Conservation (phyloP, 1,284 basidiomycete genomes). For the Cryptococcus sp. region DNA sequence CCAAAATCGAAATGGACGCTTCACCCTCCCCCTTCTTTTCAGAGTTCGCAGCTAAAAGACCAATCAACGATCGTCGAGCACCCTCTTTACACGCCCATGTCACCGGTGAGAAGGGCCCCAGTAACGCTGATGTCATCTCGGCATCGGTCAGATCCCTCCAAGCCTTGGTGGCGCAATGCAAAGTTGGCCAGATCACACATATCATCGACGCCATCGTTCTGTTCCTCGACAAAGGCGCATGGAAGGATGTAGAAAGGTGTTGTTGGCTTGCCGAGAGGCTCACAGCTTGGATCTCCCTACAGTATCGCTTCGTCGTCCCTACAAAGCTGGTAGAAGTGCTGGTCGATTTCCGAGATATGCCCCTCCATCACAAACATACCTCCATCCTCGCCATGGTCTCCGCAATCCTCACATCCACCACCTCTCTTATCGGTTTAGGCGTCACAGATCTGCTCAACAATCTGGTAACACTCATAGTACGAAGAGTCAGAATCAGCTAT, state of each 20-base stretch:
- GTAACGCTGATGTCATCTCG: constrained; percentile 69
- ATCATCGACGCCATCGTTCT: constrained; percentile 71
- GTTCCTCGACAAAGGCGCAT: constrained; percentile 65
- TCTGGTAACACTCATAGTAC: constrained; percentile 71
- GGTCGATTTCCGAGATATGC: constrained; percentile 65
- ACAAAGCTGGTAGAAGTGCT: constrained; percentile 81
- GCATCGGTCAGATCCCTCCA: constrained; percentile 73
- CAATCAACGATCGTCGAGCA: constrained; percentile 73
- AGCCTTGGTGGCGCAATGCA: constrained; percentile 72
- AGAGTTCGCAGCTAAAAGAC: constrained; percentile 71
- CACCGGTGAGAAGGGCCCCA: constrained; percentile 83
- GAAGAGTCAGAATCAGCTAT: constrained; percentile 65
- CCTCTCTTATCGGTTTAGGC: constrained; percentile 83
- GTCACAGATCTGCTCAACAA: constrained; percentile 85
- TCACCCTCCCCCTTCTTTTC: constrained; percentile 69
- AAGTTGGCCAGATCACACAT: constrained; percentile 67
- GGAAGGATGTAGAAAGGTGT: constrained; percentile 73
- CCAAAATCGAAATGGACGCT: constrained; percentile 65
- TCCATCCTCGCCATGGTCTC: constrained; percentile 80
- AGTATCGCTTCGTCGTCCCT: constrained; percentile 88
- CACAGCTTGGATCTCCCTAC: constrained; percentile 83
- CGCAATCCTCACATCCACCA: constrained; percentile 74
- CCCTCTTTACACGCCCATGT: constrained; percentile 83
- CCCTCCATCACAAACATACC: constrained; percentile 61
- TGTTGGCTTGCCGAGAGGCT: constrained; percentile 78